Evolutionary conservation across 2,329 filamentous ascomycete genomes (phyloP), one percentile per base, ranked within the genome.

Genomic region (Apiospora aurea): DNA sequence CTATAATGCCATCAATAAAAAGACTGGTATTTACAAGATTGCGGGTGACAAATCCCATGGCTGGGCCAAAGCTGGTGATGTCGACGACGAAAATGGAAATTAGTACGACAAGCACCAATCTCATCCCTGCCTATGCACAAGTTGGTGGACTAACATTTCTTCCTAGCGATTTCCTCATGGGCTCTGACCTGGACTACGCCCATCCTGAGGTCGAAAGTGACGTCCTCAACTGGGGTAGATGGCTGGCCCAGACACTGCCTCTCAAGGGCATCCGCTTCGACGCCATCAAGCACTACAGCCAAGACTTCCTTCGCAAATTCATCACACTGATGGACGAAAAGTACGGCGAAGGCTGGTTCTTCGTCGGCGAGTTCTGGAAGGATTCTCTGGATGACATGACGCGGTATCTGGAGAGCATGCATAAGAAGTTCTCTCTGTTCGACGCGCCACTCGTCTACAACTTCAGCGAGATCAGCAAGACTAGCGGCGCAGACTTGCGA

Each of bases 291-390:
- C 80, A 81, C 72, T 82, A 80, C 73, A 80, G 78, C 29, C 78
- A 78, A 21, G 69, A 70, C n/a, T 82, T 82, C 67, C 70, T 78
- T 66, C 76, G 78, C 8, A 78, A 80, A 34, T 76, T 81, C 4
- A 66, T 81, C 10, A 67, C 34, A 0, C 75, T 78, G 51, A 73
- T 81, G n/a, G 71, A 76, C 66, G 53, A 72, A 13, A 72, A 71
- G 0, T 77, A 78, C 8, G 87, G 87, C 2, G 81, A 85, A 16
- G 81, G 87, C 14, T 89, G 90, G 80, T 91, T 93, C 77, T 82
- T 93, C 21, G 88, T 94, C 0, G 92, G 90, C 13, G 92, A 94
- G 77, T 93, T 91, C 78, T 94, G 91, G 91, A 86, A 86, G 44
- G 87, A 87, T 67, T 87, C 92, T 71, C 80, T 87, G 0, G 78